A percentile compares a stretch with the other conserved stretches of the same genome.
phyloP scores from a whole-genome alignment of 768 basidiomycete species.

The Cyathus striatus region DNA sequence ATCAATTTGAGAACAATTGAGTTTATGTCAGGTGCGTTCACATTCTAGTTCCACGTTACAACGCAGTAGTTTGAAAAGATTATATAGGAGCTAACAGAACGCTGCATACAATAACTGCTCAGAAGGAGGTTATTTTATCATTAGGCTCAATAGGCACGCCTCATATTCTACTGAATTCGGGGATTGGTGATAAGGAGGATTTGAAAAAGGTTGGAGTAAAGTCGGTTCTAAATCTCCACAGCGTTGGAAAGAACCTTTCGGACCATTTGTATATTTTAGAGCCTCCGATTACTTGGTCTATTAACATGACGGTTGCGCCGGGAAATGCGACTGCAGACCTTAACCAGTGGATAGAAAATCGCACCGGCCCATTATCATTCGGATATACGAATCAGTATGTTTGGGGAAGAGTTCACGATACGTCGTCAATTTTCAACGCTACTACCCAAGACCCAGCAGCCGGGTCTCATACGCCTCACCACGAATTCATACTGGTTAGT shows the following conservation, averaged over 20 bases:
- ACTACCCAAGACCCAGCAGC: not conserved
- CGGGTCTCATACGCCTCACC: not conserved
- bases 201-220: not conserved
- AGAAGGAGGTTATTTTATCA: not conserved
- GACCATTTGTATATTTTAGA: not conserved
- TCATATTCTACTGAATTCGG: not conserved
- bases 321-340: not conserved
- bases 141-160: not conserved
- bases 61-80: no score
- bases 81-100: no score
- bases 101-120: not conserved
- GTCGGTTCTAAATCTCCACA: not conserved
- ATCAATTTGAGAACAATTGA: no score
- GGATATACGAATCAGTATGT: not conserved
- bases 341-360: not conserved
- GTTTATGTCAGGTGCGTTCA: no score
- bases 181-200: not conserved
- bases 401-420: not conserved
- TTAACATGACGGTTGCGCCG: not conserved
- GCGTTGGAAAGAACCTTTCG: not conserved
- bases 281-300: not conserved
- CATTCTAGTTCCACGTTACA: no score
- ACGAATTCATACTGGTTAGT: not conserved
- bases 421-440: not conserved
- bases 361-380: not conserved